Evolutionary conservation across 768 basidiomycete genomes (phyloP).

Genomic region (Suillus fuscotomentosus): DNA sequence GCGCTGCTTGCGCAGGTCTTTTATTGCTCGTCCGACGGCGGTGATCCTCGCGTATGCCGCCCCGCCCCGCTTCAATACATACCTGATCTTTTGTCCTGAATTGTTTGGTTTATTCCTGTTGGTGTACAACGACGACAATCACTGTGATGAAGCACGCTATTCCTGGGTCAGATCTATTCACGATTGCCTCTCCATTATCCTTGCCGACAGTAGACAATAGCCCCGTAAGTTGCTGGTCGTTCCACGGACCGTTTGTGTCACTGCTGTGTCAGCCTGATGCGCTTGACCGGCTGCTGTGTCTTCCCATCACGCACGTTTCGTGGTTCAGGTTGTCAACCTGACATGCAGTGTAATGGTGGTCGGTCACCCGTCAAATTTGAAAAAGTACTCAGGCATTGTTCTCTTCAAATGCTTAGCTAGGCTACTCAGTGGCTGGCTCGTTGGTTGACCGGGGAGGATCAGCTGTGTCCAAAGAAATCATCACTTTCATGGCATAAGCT

Average conservation of each 20-base stretch:
- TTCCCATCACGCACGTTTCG: neutral
- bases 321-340: neutral
- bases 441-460: neutral
- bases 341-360: neutral
- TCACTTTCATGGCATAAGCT: neutral
- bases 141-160: neutral
- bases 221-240: neutral
- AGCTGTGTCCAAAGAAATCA: neutral
- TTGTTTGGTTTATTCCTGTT: neutral
- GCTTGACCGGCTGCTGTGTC: neutral
- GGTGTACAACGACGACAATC: neutral
- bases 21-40: conserved; percentile 30
- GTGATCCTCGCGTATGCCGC: conserved; percentile 17
- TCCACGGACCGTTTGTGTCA: neutral
- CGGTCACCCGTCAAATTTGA: neutral
- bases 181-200: neutral
- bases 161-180: neutral
- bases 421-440: neutral
- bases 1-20: conserved; percentile 37
- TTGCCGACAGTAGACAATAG: neutral
- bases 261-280: neutral
- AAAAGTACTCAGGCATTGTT: neutral
- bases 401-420: neutral
- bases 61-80: neutral
- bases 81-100: neutral